Evolutionary conservation across 257 asterid species (phyloP), one percentile per base, ranked within the genome.

Genomic region (Paraleonurus japonicus): DNA sequence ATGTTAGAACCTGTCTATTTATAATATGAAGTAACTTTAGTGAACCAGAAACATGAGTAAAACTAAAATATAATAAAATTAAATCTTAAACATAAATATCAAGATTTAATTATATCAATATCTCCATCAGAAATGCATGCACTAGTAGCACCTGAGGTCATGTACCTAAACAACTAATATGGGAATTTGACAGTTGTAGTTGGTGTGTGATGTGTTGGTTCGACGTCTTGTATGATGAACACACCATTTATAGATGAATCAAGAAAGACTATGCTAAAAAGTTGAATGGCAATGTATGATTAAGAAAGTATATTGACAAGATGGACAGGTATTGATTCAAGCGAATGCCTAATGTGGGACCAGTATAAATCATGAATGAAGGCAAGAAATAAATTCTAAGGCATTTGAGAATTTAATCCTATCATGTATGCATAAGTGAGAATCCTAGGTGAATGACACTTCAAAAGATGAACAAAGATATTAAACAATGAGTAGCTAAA

Each of bases 361-460:
- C 75, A 37, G 48, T 7, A 58, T n/a, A 70, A 65, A 50, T 51
- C 67, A 72, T 72, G 51, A 51, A 5, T 58, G 11, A 17, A 24
- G 64, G 76, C 5, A 60, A 59, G 17, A 48, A 19, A 32, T 60
- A 23, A 54, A 39, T 4, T 20, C 5, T n/a, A 32, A 68, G 47
- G 48, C 28, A 64, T 30, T 57, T 65, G 70, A 60, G 33, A 35
- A 20, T 37, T 17, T 59, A 30, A 51, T 51, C 47, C 55, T 16
- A 24, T 65, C 57, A 22, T 65, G 7, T 58, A 27, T 48, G 35
- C 17, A 8, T 12, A 7, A 39, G 71, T 51, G 61, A 67, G 76
- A 80, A 76, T 80, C 84, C 81, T 60, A 75, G 75, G 73, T 37
- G 28, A 45, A 53, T 61, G 66, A 32, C 32, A 78, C 19, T 26